A percentile compares a stretch with the other conserved stretches of the same genome.
Conservation (phyloP, 2,329 filamentous ascomycete species). For the Penicillium hordei region DNA sequence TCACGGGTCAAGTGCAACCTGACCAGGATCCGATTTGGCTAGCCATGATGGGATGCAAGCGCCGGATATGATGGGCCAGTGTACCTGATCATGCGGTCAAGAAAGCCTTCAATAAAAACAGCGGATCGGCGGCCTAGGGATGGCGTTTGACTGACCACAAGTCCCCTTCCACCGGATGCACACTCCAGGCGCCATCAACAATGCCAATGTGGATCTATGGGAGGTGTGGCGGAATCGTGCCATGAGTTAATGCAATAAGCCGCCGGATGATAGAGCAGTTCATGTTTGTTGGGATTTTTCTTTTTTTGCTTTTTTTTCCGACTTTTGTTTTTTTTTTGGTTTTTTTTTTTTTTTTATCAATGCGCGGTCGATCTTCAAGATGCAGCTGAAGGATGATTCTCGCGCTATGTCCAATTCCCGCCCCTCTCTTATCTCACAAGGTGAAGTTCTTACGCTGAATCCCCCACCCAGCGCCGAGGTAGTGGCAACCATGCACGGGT, state of each 20-base stretch:
- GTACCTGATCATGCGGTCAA: conserved; percentile 1
- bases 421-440: neutral
- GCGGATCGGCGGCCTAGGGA: conserved; percentile 10
- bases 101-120: conserved; percentile 9
- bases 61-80: conserved; percentile 8
- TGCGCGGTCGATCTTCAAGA: conserved; percentile 16
- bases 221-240: conserved; percentile 1
- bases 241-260: conserved; percentile 7
- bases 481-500: conserved; percentile 1
- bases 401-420: neutral
- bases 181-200: neutral
- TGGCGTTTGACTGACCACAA: neutral
- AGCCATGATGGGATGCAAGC: neutral
- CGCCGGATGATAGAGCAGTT: neutral
- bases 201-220: conserved; percentile 5
- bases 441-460: neutral
- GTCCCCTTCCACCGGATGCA: neutral
- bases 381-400: conserved; percentile 12
- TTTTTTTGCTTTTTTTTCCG: conserved; percentile 7
- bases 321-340: neutral
- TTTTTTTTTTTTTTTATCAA: conserved; percentile 5
- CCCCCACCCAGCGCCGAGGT: neutral
- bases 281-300: conserved; percentile 5
- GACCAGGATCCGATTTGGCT: neutral
- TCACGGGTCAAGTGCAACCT: neutral